phyloP scores from a whole-genome alignment of 768 basidiomycete genomes.

The Amanita rubescens region DNA sequence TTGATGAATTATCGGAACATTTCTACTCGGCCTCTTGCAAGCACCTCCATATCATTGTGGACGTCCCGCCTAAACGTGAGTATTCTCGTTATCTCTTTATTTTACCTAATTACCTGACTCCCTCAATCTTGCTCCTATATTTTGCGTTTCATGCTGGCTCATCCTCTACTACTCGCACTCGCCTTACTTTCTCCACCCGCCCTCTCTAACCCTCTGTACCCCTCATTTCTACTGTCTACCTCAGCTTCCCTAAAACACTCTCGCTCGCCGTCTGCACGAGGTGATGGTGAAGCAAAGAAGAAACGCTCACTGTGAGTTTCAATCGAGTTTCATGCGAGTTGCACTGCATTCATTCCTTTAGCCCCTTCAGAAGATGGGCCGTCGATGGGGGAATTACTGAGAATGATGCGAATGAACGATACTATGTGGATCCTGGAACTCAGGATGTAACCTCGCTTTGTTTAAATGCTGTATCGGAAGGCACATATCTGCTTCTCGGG shows the following conservation, averaged over 20 bases:
- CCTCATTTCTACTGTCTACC: neutral
- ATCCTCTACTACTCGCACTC: no score
- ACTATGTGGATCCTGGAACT: conserved; percentile 11
- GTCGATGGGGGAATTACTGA: conserved; percentile 3
- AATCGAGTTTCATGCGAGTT: neutral
- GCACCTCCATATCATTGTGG: conserved; percentile 14
- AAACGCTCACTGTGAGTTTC: neutral
- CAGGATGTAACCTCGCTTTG: conserved; percentile 4
- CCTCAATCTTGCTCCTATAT: no score
- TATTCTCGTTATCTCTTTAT: no score
- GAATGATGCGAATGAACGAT: conserved; percentile 4
- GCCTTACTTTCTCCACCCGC: neutral
- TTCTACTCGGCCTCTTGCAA: conserved; percentile 7
- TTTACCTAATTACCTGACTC: no score
- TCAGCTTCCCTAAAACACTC: neutral
- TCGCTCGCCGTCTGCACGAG: conserved; percentile 1
- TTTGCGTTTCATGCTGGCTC: no score
- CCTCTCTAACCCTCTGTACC: conserved; percentile 1
- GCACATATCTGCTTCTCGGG: conserved; percentile 8
- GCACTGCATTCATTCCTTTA: neutral
- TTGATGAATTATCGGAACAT: no score
- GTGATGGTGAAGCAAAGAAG: no score
- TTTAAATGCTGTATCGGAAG: conserved; percentile 7
- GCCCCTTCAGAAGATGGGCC: neutral
- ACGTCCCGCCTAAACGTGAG: conserved; percentile 8